Evolutionary conservation across 2,329 filamentous ascomycete genomes (phyloP).

Genomic region (Aureobasidium subglaciale): DNA sequence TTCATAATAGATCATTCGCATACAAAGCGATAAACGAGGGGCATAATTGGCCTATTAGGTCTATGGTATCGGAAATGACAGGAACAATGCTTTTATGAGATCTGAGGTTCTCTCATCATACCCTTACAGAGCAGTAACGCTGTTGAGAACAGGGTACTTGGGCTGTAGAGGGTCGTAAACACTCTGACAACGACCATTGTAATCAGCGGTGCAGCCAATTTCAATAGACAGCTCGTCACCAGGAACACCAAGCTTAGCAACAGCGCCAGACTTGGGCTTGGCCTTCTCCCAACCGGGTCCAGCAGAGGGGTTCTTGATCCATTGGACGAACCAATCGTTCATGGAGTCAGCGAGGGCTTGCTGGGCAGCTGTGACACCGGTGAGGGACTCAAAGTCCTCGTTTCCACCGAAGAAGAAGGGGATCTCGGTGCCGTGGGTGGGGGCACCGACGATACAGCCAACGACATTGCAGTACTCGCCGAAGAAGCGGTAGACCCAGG

Average conservation of each 20-base stretch:
- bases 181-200: slow-evolving; percentile 11
- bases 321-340: slow-evolving; percentile 12
- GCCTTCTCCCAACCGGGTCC: slow-evolving; percentile 7
- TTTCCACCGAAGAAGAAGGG: slow-evolving; percentile 1
- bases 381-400: neutral
- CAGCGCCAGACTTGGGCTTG: neutral
- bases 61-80: slow-evolving; percentile 11
- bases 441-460: slow-evolving; percentile 3
- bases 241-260: slow-evolving; percentile 11
- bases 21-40: too few species aligned
- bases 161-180: slow-evolving; percentile 9
- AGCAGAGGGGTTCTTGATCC: slow-evolving; percentile 14
- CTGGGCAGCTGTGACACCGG: neutral
- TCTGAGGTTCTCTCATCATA: neutral
- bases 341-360: slow-evolving; percentile 12
- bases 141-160: slow-evolving; percentile 16
- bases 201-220: slow-evolving; percentile 1
- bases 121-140: slow-evolving; percentile 17
- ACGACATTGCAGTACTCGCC: slow-evolving; percentile 27
- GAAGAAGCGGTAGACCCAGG: slow-evolving; percentile 33
- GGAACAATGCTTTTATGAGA: slow-evolving; percentile 16
- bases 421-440: slow-evolving; percentile 13
- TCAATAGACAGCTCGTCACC: slow-evolving; percentile 7
- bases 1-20: too few species aligned
- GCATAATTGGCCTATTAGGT: too few species aligned